phyloP scores from a whole-genome alignment of 208 protist species.

The Trypanosoma rangeli region DNA sequence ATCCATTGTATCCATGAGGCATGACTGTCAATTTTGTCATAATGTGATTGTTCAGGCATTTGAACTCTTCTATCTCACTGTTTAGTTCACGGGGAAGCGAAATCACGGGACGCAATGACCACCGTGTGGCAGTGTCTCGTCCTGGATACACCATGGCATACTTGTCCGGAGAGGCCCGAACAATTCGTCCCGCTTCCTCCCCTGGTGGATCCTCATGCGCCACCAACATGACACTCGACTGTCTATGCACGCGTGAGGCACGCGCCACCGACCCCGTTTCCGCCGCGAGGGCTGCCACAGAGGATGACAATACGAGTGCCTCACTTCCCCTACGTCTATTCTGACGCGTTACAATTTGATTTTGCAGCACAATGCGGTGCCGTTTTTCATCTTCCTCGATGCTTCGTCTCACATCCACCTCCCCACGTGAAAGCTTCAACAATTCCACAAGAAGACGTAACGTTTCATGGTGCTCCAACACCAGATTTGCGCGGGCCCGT shows the following conservation, averaged over 20 bases:
- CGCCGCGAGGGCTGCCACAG: background rate
- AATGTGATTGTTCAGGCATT: constrained; percentile 82
- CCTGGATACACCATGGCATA: constrained; percentile 82
- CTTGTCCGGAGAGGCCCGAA: constrained; percentile 66
- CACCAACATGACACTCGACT: constrained; percentile 54
- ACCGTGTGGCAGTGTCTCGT: constrained; percentile 68
- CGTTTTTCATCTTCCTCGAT: constrained; percentile 42
- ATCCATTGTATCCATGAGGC: constrained; percentile 82
- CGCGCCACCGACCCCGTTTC: background rate
- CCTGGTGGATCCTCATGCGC: background rate
- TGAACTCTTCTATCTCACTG: constrained; percentile 36
- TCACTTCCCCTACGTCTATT: constrained; percentile 52
- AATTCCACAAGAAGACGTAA: constrained; percentile 45
- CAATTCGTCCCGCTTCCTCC: constrained; percentile 38
- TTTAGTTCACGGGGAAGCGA: constrained; percentile 79
- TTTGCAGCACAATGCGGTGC: constrained; percentile 27
- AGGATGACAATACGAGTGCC: constrained; percentile 37
- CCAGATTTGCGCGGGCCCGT: constrained; percentile 51
- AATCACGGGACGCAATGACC: constrained; percentile 67
- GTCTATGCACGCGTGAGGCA: constrained; percentile 37
- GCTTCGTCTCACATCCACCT: constrained; percentile 30
- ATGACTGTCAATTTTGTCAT: constrained; percentile 87
- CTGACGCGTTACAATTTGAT: constrained; percentile 11
- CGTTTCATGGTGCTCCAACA: constrained; percentile 60
- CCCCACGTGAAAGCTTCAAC: constrained; percentile 36